A percentile compares a stretch with the other conserved stretches of the same genome.
phyloP scores from a whole-genome alignment of 2,329 filamentous ascomycete genomes.

The Calonectria fujianensis region DNA sequence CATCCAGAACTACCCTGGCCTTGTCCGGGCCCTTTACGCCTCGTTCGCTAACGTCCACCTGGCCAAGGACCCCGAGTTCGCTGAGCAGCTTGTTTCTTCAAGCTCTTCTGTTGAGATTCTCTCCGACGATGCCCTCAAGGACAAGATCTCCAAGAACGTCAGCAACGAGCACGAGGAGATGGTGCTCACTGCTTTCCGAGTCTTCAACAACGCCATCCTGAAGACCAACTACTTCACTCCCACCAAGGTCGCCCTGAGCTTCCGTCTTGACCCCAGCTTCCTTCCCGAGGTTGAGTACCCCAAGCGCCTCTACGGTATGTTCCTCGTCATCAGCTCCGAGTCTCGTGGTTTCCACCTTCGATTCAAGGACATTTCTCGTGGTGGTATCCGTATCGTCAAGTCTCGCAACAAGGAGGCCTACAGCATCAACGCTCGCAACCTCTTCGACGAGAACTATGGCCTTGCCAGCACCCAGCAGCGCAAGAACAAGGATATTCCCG shows the following conservation, averaged over 20 bases:
- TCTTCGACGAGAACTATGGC: conserved; percentile 99
- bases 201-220: conserved; percentile 94
- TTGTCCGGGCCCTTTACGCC: conserved; percentile 92
- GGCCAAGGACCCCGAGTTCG: conserved; percentile 70
- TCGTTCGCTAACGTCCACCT: conserved; percentile 93
- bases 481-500: conserved; percentile 99
- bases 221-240: conserved; percentile 99
- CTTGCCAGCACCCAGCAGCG: conserved; percentile 98
- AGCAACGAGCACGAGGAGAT: conserved; percentile 97
- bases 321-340: conserved; percentile 97
- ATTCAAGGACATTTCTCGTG: conserved; percentile 97
- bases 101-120: conserved; percentile 80
- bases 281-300: conserved; percentile 94
- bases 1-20: conserved; percentile 90
- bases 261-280: conserved; percentile 93
- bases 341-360: conserved; percentile 97
- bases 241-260: conserved; percentile 98
- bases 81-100: conserved; percentile 71
- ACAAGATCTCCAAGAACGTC: conserved; percentile 86
- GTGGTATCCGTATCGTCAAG: conserved; percentile 98
- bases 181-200: conserved; percentile 97
- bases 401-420: conserved; percentile 97
- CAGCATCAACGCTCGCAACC: conserved; percentile 93
- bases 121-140: conserved; percentile 82
- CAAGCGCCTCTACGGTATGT: conserved; percentile 97